phyloP scores from a whole-genome alignment of 2,329 filamentous ascomycete genomes.

The Trichoderma hamatum region DNA sequence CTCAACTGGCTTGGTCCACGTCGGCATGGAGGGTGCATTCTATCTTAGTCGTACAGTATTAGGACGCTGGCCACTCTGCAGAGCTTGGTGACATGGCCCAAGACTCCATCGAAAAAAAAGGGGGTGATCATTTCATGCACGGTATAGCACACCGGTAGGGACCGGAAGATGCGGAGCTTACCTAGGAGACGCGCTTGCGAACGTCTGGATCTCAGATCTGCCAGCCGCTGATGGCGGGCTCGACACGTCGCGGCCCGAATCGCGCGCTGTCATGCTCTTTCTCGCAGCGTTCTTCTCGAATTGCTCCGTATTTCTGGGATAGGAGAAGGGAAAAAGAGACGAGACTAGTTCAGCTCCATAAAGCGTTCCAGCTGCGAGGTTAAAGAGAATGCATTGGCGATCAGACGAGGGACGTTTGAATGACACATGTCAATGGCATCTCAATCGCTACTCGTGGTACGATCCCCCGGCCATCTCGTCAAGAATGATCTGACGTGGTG shows the following conservation, averaged over 20 bases:
- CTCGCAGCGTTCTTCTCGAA: not conserved
- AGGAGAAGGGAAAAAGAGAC: not conserved
- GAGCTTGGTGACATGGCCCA: not conserved
- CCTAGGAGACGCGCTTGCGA: conserved; percentile 7
- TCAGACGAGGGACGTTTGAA: not conserved
- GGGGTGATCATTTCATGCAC: conserved; percentile 3
- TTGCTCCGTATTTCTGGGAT: not conserved
- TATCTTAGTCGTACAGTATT: not conserved
- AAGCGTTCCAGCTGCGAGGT: not conserved
- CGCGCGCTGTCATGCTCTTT: conserved; percentile 9
- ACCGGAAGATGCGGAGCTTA: conserved; percentile 18
- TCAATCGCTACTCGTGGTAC: conserved; percentile 5
- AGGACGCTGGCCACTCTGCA: not conserved
- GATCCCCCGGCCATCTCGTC: not conserved
- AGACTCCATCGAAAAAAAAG: not conserved
- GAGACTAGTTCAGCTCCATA: no score
- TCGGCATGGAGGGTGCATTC: not conserved
- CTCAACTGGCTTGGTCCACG: not conserved
- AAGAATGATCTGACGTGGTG: conserved; percentile 26
- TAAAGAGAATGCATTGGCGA: not conserved
- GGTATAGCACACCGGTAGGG: conserved; percentile 13
- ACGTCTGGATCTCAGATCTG: conserved; percentile 21
- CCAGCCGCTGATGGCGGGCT: conserved; percentile 15
- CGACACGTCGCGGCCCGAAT: conserved; percentile 25
- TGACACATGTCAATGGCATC: not conserved